Percentiles rank a stretch among this genome's conserved stretches.
These are phyloP conservation scores for Mycena floridula DNA, from an alignment of 768 basidiomycete species.

Conservation along the genomic window DNA sequence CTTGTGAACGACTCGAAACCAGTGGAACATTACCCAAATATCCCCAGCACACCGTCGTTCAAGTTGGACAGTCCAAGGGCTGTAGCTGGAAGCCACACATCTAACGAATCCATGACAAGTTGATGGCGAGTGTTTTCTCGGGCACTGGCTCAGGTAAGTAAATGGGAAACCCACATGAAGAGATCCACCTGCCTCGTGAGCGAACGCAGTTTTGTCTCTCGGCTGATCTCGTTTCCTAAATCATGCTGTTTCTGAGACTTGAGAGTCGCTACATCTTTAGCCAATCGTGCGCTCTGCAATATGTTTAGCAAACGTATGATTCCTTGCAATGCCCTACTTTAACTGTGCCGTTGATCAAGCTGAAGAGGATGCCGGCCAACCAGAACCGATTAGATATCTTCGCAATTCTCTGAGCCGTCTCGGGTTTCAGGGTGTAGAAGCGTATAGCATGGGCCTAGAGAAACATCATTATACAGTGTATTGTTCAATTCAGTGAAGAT, in stretches of 20 bases:
- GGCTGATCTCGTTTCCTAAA: conserved; percentile 54
- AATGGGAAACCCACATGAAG: neutral
- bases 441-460: conserved; percentile 60
- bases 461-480: neutral
- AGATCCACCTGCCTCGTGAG: conserved; percentile 48
- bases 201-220: conserved; percentile 63
- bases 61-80: conserved; percentile 68
- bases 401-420: conserved; percentile 51
- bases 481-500: too few relatives aligned
- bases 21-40: conserved; percentile 61
- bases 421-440: conserved; percentile 54
- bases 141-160: conserved; percentile 32
- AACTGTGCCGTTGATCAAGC: conserved; percentile 60
- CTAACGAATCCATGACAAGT: conserved; percentile 77
- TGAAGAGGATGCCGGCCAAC: conserved; percentile 82
- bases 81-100: conserved; percentile 87
- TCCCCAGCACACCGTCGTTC: conserved; percentile 82
- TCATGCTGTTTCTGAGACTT: conserved; percentile 51
- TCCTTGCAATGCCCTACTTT: conserved; percentile 46
- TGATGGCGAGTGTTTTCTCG: conserved; percentile 68
- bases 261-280: conserved; percentile 52
- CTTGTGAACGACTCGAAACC: neutral
- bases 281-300: conserved; percentile 53
- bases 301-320: neutral
- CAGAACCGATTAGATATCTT: conserved; percentile 79